Base-by-base conservation (phyloP, 225 moss, liverwort and hornwort genomes). In the Straminergon stramineum region DNA sequence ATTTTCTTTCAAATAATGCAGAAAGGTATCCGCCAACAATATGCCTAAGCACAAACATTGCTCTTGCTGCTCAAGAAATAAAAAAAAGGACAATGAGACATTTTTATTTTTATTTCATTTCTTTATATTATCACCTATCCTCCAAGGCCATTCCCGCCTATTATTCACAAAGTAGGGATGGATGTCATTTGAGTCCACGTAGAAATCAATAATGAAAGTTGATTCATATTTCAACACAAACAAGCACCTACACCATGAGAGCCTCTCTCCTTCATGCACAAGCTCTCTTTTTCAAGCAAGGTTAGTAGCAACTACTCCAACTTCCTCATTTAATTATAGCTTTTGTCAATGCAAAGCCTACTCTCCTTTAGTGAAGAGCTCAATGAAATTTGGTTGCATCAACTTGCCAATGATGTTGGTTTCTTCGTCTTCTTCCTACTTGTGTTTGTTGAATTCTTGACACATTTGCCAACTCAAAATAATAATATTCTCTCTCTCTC, bases 31-130 rank as follows among this genome's bases (percentile, higher is more conserved):
- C 32, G 51, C 12, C 20, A 53, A 0, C 13, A 76, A 77, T 5
- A 75, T 11, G 4, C 6, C 11, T 3, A 75, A 10, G 5, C 4
- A 11, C 2, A 73, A 27, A 4, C 9, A 48, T 1, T 13, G 2
- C 12, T 20, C 21, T 7, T 76, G 4, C 0, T 32, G 1, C 1
- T 31, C 7, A 51, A 32, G 13, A 51, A 32, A 18, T 18, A 4
- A 14, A 4, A 26, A 71, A 41, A 71, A 15, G 2, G 19, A 32
- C 32, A 31, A 75, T 7, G 7, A 51, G 3, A 20, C 3, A 32
- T 19, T 52, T 0, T 52, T 20, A 20, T 5, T 52, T 52, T 52
- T 12, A 30, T 73, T 51, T 19, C 2, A 52, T 32, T 51, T 51
- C 4, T 51, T 75, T 48, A 48, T 6, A 18, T 75, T 31, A 51